Percentiles rank a stretch among this genome's conserved stretches.
Evolutionary conservation across 2,329 filamentous ascomycete genomes (phyloP).

Genomic region (Orbilia oligospora): DNA sequence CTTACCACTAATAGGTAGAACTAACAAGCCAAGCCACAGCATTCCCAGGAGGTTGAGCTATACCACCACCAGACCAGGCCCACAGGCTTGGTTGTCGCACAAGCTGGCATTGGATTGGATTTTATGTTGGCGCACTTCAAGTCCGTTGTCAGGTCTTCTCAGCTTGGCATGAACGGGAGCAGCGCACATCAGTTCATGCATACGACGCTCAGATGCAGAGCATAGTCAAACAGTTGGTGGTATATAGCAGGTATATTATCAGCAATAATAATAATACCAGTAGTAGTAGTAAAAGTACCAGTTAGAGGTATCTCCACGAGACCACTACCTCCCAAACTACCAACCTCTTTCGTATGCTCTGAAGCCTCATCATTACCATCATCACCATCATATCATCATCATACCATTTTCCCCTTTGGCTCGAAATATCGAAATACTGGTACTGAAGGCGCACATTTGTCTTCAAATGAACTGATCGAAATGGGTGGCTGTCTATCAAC

Average conservation of each 20-base stretch:
- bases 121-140: neutral
- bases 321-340: neutral
- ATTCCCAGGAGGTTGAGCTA: neutral
- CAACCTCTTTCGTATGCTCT: neutral
- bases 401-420: too few species aligned
- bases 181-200: neutral
- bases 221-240: too few species aligned
- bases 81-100: slow-evolving; percentile 21
- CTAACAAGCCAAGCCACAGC: too few species aligned
- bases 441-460: too few species aligned
- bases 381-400: neutral
- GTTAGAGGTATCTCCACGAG: neutral
- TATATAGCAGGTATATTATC: neutral
- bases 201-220: too few species aligned
- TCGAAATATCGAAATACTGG: neutral
- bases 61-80: neutral
- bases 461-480: slow-evolving; percentile 13
- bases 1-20: too few species aligned
- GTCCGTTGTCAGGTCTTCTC: slow-evolving; percentile 5
- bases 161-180: slow-evolving; percentile 7
- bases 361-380: neutral
- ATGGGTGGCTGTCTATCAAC: slow-evolving; percentile 59
- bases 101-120: neutral
- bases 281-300: neutral
- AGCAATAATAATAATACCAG: neutral